These are phyloP conservation scores for Daldinia bambusicola DNA, from an alignment of 495 filamentous ascomycete species.

Conservation along the genomic window DNA sequence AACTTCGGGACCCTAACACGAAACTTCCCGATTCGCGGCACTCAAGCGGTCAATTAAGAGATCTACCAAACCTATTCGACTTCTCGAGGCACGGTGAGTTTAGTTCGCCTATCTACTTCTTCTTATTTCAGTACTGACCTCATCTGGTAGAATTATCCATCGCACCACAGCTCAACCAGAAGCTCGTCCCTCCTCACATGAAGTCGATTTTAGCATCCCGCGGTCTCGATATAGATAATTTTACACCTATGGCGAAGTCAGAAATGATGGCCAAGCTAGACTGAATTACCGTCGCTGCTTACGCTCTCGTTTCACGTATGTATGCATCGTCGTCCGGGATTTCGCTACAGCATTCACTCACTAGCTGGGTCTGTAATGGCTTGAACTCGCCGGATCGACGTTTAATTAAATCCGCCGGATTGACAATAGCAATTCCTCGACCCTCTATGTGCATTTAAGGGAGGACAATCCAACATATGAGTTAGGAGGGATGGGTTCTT, in stretches of 20 bases:
- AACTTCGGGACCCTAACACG: constrained; percentile 87
- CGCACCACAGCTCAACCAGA: constrained; percentile 82
- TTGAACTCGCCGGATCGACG: constrained; percentile 36
- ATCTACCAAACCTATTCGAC: constrained; percentile 89
- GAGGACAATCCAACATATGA: constrained; percentile 37
- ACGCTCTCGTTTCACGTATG: constrained; percentile 42
- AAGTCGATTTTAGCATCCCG: constrained; percentile 75
- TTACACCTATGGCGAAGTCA: constrained; percentile 86
- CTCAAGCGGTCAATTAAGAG: constrained; percentile 74
- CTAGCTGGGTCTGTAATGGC: constrained; percentile 46
- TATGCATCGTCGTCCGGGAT: constrained; percentile 45
- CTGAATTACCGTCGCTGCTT: constrained; percentile 63
- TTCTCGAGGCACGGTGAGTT: constrained; percentile 90
- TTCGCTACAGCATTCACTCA: constrained; percentile 48
- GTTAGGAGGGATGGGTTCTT: constrained; percentile 27
- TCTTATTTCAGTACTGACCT: constrained; percentile 15
- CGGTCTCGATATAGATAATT: constrained; percentile 93
- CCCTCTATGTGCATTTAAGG: constrained; percentile 29
- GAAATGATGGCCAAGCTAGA: constrained; percentile 99
- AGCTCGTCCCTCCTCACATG: constrained; percentile 86
- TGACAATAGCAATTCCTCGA: constrained; percentile 34
- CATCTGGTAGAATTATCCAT: constrained; percentile 86
- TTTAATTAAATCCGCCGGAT: constrained; percentile 20
- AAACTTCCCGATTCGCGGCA: constrained; percentile 94
- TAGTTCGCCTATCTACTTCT: neutral